A percentile compares a stretch with the other conserved stretches of the same genome.
Conservation (phyloP, 768 basidiomycete genomes). For the Tephrocybe sp. region DNA sequence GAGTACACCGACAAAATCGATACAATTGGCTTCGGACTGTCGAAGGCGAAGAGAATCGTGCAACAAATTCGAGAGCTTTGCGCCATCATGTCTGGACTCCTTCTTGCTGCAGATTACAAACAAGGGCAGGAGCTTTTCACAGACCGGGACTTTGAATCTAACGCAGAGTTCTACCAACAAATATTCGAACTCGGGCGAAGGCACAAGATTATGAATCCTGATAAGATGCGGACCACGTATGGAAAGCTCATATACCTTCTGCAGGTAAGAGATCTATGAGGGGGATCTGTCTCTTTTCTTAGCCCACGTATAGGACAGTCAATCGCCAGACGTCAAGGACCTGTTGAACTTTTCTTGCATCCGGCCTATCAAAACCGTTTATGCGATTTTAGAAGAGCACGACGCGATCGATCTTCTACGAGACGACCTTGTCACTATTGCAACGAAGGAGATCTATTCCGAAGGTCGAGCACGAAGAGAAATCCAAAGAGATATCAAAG, state of each 20-base stretch:
- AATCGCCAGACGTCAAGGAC: slow-evolving; percentile 79
- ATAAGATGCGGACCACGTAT: slow-evolving; percentile 89
- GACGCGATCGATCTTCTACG: slow-evolving; percentile 69
- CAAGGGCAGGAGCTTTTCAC: slow-evolving; percentile 84
- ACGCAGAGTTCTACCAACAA: slow-evolving; percentile 76
- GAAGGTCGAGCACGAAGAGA: slow-evolving; percentile 73
- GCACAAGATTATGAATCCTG: slow-evolving; percentile 92
- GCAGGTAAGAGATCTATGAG: slow-evolving; percentile 50
- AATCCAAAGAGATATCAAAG: slow-evolving; percentile 82
- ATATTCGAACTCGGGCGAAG: slow-evolving; percentile 83
- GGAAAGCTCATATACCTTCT: slow-evolving; percentile 84
- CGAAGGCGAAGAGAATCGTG: slow-evolving; percentile 86
- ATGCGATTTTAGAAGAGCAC: slow-evolving; percentile 62
- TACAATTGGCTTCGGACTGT: slow-evolving; percentile 72
- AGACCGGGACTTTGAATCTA: slow-evolving; percentile 78
- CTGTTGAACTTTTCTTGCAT: slow-evolving; percentile 81
- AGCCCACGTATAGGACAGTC: slow-evolving; percentile 64
- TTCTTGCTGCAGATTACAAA: slow-evolving; percentile 85
- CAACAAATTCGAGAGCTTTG: slow-evolving; percentile 86
- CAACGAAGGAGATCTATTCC: slow-evolving; percentile 81
- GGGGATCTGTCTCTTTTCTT: slow-evolving; percentile 1
- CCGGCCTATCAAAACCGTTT: slow-evolving; percentile 73
- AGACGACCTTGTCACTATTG: slow-evolving; percentile 72
- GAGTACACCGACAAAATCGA: slow-evolving; percentile 93
- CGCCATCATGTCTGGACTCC: slow-evolving; percentile 81